Evolutionary conservation across 179 eudicot genomes (phyloP).

Genomic region (Patellifolia procumbens): DNA sequence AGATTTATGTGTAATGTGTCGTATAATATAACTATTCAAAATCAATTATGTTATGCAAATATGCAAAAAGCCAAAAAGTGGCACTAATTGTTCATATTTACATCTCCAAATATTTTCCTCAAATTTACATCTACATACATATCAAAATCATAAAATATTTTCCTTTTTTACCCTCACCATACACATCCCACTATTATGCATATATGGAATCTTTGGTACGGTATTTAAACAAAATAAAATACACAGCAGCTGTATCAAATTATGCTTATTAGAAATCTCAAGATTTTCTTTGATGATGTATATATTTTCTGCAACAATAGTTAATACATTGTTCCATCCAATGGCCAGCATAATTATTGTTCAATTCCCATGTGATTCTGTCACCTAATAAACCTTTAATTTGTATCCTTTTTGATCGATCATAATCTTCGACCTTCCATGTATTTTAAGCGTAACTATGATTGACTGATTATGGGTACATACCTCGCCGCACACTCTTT

Average conservation of each 20-base stretch:
- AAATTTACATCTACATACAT: too few species aligned
- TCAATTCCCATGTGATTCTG: constrained; percentile 9
- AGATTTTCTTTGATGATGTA: not conserved
- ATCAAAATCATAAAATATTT: too few species aligned
- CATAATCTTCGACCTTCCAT: not conserved
- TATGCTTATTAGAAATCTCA: not conserved
- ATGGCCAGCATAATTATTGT: not conserved
- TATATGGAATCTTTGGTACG: too few species aligned
- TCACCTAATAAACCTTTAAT: constrained; percentile 9
- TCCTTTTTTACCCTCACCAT: too few species aligned
- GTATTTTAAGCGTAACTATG: not conserved
- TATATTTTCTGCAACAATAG: not conserved
- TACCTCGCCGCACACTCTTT: not conserved
- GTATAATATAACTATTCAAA: too few species aligned
- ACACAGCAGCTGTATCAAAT: not conserved
- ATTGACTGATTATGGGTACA: not conserved
- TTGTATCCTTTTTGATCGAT: not conserved
- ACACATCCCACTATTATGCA: too few species aligned
- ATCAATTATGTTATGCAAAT: too few species aligned
- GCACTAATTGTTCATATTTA: too few species aligned
- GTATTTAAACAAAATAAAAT: too few species aligned
- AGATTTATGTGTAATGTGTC: too few species aligned
- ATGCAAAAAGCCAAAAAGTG: too few species aligned
- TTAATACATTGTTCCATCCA: constrained; percentile 2
- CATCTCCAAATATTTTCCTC: too few species aligned